phyloP scores from a whole-genome alignment of 2,329 filamentous ascomycete species.

The Teratosphaeria nubilosa region DNA sequence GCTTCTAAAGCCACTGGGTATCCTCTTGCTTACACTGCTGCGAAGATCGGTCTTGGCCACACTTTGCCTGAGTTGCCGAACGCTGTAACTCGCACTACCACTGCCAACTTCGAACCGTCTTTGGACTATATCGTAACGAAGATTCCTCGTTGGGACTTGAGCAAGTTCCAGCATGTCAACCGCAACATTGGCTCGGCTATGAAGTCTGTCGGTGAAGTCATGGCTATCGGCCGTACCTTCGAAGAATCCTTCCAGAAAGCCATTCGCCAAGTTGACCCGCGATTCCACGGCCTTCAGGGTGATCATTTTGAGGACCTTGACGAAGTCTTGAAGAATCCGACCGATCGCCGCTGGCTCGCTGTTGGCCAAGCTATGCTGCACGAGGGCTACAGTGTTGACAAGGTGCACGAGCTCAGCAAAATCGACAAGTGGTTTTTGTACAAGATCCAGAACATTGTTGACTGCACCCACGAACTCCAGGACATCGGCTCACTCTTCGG shows the following conservation, averaged over 20 bases:
- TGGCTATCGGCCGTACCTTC: constrained; percentile 97
- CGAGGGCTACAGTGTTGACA: constrained; percentile 88
- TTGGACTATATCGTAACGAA: constrained; percentile 98
- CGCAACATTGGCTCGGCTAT: constrained; percentile 94
- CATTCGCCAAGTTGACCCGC: constrained; percentile 90
- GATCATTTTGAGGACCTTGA: constrained; percentile 92
- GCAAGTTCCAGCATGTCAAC: constrained; percentile 99
- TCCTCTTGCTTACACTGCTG: constrained; percentile 91
- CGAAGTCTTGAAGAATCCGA: constrained; percentile 80
- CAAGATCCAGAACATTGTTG: constrained; percentile 95
- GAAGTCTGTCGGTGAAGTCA: constrained; percentile 98
- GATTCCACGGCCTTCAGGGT: constrained; percentile 85
- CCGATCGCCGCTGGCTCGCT: constrained; percentile 92
- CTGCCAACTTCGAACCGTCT: constrained; percentile 95
- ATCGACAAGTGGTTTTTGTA: constrained; percentile 99
- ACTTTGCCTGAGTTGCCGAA: constrained; percentile 93
- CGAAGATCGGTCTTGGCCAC: constrained; percentile 95
- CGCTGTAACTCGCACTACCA: constrained; percentile 96
- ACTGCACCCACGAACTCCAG: constrained; percentile 79
- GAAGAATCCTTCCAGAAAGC: constrained; percentile 99
- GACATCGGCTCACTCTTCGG: constrained; percentile 71
- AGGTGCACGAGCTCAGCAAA: constrained; percentile 86
- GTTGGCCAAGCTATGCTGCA: constrained; percentile 97
- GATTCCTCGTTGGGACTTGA: constrained; percentile 95
- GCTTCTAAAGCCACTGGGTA: constrained; percentile 98